Evolutionary conservation across 2,329 filamentous ascomycete genomes (phyloP).

Genomic region (Microcyclospora pomicola): DNA sequence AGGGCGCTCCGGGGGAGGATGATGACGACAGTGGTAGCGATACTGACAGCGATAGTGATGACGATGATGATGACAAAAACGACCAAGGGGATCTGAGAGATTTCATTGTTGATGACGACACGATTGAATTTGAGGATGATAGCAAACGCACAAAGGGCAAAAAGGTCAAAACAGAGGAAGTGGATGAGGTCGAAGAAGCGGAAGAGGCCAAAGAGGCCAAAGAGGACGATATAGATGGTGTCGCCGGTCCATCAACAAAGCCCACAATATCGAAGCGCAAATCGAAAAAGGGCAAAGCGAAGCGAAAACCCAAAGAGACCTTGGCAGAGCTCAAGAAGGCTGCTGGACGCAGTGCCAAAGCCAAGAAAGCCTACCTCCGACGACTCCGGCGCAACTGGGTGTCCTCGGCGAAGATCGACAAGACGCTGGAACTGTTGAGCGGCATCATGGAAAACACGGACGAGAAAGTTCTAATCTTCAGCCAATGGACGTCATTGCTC

Average conservation of each 20-base stretch:
- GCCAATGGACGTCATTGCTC: conserved; percentile 65
- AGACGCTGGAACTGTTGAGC: conserved; percentile 50
- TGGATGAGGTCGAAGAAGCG: conserved; percentile 21
- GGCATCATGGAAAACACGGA: conserved; percentile 32
- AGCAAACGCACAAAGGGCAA: conserved; percentile 29
- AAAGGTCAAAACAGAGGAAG: conserved; percentile 49
- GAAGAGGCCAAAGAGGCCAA: neutral
- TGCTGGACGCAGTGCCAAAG: conserved; percentile 47
- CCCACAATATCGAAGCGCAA: conserved; percentile 25
- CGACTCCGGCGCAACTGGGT: conserved; percentile 56
- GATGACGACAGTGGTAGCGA: conserved; percentile 24
- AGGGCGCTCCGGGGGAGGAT: conserved; percentile 28
- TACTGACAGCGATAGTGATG: conserved; percentile 42
- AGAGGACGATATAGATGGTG: neutral
- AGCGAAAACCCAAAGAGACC: conserved; percentile 28
- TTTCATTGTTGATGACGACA: conserved; percentile 31
- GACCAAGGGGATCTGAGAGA: conserved; percentile 30
- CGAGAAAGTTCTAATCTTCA: conserved; percentile 72
- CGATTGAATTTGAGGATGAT: conserved; percentile 18
- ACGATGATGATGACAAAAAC: conserved; percentile 23
- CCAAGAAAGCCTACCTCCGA: conserved; percentile 55
- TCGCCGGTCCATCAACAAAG: conserved; percentile 4
- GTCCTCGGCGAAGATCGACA: conserved; percentile 61
- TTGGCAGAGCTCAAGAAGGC: conserved; percentile 55
- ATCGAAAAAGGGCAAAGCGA: conserved; percentile 20